Evolutionary conservation across 805 yeast genomes (phyloP), one percentile per base, ranked within the genome.

Genomic region (Lachancea waltii): DNA sequence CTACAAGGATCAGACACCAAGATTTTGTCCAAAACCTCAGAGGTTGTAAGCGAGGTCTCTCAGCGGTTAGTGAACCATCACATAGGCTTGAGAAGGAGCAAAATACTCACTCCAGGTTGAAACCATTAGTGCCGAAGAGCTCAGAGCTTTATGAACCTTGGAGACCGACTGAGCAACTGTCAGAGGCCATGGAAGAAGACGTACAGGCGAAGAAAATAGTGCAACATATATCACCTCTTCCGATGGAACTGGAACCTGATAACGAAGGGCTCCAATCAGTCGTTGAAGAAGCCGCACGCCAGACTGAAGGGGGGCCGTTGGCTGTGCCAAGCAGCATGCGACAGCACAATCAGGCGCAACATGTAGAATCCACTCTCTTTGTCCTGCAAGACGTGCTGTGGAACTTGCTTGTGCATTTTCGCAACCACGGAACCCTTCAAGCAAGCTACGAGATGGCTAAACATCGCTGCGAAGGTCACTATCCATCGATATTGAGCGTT

Each of bases 361-460:
- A 11, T 4, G 32, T 27, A 17, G 37, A 34, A 9, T 34, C 37
- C 19, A 34, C 37, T 13, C 37, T 38, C 6, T 33, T 22, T 7
- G 30, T 38, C 9, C 24, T 38, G 16, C 42, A 33, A 22, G 38
- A 33, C 13, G 26, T 30, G 17, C 34, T 38, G 10, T 26, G 23
- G 34, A 38, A 33, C 28, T 21, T 30, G 4, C 25, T 38, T 20
- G 22, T 29, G 20, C 37, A 38, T 15, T 33, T 38, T 25, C 33
- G 42, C 19, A 28, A 22, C 20, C 37, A 35, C 21, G 37, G 33
- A 10, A 38, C 29, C 34, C 20, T 29, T 27, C 23, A 38, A 15
- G 34, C 22, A 18, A 33, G 37, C 34, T 38, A 38, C 28, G 17
- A 14, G 5, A 30, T 26, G 6, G 42, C 42, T 16, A 38, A 23